A percentile compares a stretch with the other conserved stretches of the same genome.
phyloP scores from a whole-genome alignment of 2,329 filamentous ascomycete species.

The Blumeriella jaapii region DNA sequence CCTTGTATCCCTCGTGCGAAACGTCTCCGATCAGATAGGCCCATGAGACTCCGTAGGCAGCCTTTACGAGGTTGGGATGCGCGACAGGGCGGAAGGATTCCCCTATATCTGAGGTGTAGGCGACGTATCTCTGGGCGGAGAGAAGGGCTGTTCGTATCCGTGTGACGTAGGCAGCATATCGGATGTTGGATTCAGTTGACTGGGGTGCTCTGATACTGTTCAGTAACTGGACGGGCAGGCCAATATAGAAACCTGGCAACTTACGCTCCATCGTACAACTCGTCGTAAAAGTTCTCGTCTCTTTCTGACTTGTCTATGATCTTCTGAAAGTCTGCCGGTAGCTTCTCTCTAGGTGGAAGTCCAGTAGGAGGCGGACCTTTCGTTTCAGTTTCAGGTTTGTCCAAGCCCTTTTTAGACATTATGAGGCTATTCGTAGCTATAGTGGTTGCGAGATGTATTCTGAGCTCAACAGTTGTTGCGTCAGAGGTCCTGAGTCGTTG shows the following conservation, averaged over 20 bases:
- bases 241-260: slow-evolving; percentile 27
- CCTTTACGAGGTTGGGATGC: slow-evolving; percentile 68
- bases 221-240: too few relatives aligned
- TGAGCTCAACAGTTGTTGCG: background rate
- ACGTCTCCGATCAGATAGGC: slow-evolving; percentile 86
- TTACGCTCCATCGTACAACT: slow-evolving; percentile 69
- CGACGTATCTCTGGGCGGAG: slow-evolving; percentile 88
- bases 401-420: slow-evolving; percentile 22
- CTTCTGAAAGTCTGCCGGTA: slow-evolving; percentile 43
- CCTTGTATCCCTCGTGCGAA: slow-evolving; percentile 86
- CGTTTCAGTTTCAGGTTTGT: slow-evolving; percentile 9
- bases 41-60: slow-evolving; percentile 88
- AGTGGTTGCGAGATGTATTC: background rate
- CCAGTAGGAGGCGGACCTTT: slow-evolving; percentile 18
- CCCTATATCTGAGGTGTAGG: slow-evolving; percentile 92
- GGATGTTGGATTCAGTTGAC: slow-evolving; percentile 72
- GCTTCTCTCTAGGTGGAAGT: slow-evolving; percentile 29
- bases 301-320: slow-evolving; percentile 46
- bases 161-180: slow-evolving; percentile 87
- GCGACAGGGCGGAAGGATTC: slow-evolving; percentile 92
- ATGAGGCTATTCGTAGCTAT: background rate
- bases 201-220: slow-evolving; percentile 47
- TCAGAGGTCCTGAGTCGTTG: background rate
- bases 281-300: slow-evolving; percentile 66
- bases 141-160: slow-evolving; percentile 78